Base-by-base conservation (phyloP, 306 rosid genomes). In the Rubus parviflorus region DNA sequence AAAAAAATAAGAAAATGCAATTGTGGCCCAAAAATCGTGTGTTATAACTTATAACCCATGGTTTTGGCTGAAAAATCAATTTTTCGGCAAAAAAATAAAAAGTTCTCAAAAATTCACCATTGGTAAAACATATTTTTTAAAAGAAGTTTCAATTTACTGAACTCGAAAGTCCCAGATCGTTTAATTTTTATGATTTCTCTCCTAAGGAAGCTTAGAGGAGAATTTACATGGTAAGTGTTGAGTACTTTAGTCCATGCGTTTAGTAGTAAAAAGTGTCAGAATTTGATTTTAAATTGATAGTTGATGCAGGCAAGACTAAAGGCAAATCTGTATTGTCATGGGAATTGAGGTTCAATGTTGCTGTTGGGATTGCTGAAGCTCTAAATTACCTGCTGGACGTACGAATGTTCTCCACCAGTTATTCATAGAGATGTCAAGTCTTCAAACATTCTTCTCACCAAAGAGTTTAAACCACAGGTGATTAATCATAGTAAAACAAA, bases 391-490 rank as follows among this genome's bases (percentile, higher is more conserved):
- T 92, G 13, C 96, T n/a, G n/a, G n/a, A n/a, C n/a, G n/a, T n/a
- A 72, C 10, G 96, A 92, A 80, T 81, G 88, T 69, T 73, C 82
- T 47, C 87, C 57, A 75, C 90, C 97, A 13, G 91, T 92, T 73
- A 90, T 95, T 75, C 99, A 95, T 45, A 89, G 94, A 87, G 99
- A 95, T 83, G 85, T 95, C 77, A 95, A 95, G 88, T 84, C 99
- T 62, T 89, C 99, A 70, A 95, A 95, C 85, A 88, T 95, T 87
- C 97, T 95, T 77, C 94, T 95, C 60, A 80, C 89, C 9, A 57
- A 80, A 42, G 84, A 51, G 47, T 80, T 90, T 75, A 88, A 87
- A 81, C 96, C 99, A 76, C 88, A 86, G 77, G 99, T 95, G 48
- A n/a, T 75, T 75, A 10, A 76, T 53, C 41, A 67, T 23, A 25